These are phyloP conservation scores for Hygrocybe punicea DNA, from an alignment of 768 basidiomycete genomes.

Conservation along the genomic window DNA sequence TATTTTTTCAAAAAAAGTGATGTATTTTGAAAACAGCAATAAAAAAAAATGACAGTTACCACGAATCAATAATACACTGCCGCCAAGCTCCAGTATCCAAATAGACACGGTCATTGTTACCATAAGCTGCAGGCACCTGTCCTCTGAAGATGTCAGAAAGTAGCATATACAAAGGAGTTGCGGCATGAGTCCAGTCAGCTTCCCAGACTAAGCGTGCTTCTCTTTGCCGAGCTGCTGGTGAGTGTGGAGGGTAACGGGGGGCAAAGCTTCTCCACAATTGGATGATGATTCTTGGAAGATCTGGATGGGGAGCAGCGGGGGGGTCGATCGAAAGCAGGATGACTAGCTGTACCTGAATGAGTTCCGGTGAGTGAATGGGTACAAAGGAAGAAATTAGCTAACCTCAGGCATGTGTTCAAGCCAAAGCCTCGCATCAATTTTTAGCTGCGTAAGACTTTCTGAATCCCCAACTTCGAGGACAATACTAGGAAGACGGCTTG, in stretches of 20 bases:
- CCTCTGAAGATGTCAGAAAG: slow-evolving; percentile 19
- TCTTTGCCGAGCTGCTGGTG: slow-evolving; percentile 7
- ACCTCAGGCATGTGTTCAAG: slow-evolving; percentile 18
- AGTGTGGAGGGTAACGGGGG: not conserved
- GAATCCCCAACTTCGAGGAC: slow-evolving; percentile 19
- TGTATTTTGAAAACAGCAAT: too few species aligned
- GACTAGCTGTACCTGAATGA: slow-evolving; percentile 17
- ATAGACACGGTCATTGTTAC: slow-evolving; percentile 10
- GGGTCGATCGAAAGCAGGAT: slow-evolving; percentile 18
- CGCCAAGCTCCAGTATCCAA: slow-evolving; percentile 14
- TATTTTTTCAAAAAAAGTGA: too few species aligned
- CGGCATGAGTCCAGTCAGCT: slow-evolving; percentile 16
- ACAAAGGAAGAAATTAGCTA: slow-evolving; percentile 12
- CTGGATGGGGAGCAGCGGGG: slow-evolving; percentile 7
- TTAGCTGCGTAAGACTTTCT: slow-evolving; percentile 16
- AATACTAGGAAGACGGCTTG: slow-evolving; percentile 8
- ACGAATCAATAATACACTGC: slow-evolving; percentile 12
- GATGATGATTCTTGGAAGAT: slow-evolving; percentile 11
- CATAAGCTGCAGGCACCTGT: slow-evolving; percentile 13
- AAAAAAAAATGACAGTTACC: not conserved
- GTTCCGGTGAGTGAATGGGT: slow-evolving; percentile 7
- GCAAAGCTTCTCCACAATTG: slow-evolving; percentile 13
- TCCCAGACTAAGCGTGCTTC: slow-evolving; percentile 13
- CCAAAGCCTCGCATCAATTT: slow-evolving; percentile 18
- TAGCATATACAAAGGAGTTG: slow-evolving; percentile 14